Evolutionary conservation across 139 green algal genomes (phyloP).

Genomic region (Picochlorum sp.): DNA sequence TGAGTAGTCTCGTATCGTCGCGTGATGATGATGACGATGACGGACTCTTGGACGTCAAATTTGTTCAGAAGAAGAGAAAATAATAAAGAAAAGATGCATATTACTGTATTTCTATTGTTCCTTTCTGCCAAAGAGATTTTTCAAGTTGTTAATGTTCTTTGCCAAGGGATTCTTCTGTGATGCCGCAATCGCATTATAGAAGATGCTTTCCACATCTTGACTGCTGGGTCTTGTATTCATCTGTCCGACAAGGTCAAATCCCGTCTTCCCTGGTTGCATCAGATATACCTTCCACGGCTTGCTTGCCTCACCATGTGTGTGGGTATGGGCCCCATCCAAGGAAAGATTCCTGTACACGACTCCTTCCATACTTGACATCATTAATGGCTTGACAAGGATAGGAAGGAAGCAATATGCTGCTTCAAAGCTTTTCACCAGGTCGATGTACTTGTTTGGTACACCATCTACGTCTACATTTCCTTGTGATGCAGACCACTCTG

Average conservation of each 20-base stretch:
- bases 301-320: background rate
- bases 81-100: no score
- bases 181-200: no score
- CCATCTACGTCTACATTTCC: constrained; percentile 2
- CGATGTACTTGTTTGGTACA: background rate
- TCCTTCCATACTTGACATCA: constrained; percentile 17
- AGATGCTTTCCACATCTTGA: constrained; percentile 11
- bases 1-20: no score
- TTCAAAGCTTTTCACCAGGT: constrained; percentile 19
- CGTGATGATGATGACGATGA: background rate
- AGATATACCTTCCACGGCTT: constrained; percentile 23
- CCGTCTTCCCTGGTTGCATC: background rate
- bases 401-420: constrained; percentile 29
- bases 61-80: constrained; percentile 8
- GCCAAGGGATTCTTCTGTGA: constrained; percentile 8
- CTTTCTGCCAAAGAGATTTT: constrained; percentile 6
- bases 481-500: constrained; percentile 16
- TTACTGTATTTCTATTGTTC: background rate
- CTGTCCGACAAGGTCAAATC: constrained; percentile 9
- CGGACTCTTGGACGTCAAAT: constrained; percentile 5
- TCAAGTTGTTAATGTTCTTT: constrained; percentile 5
- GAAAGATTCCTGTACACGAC: constrained; percentile 19
- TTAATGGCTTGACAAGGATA: constrained; percentile 20
- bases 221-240: constrained; percentile 20
- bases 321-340: background rate